Percentiles rank a stretch among this genome's conserved stretches.
phyloP scores from a whole-genome alignment of 2,329 filamentous ascomycete species.

The Botryotinia calthae region DNA sequence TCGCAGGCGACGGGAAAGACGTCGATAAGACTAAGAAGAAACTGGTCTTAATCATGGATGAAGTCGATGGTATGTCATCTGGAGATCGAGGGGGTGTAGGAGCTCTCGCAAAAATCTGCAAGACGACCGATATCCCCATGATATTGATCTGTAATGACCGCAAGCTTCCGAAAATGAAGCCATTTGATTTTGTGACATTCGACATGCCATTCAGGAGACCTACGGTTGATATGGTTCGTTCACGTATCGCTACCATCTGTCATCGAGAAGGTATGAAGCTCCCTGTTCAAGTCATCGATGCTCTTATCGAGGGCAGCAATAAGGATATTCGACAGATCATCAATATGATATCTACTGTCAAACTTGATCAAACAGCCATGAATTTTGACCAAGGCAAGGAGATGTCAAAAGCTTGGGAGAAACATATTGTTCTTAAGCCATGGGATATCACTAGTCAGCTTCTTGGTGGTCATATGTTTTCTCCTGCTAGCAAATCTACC shows the following conservation, averaged over 20 bases:
- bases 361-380: slow-evolving; percentile 78
- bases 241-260: slow-evolving; percentile 91
- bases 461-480: slow-evolving; percentile 82
- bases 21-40: slow-evolving; percentile 85
- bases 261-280: slow-evolving; percentile 88
- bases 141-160: slow-evolving; percentile 98
- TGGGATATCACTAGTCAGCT: slow-evolving; percentile 98
- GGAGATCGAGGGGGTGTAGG: slow-evolving; percentile 95
- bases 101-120: slow-evolving; percentile 89
- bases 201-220: slow-evolving; percentile 87
- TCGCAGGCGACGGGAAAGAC: slow-evolving; percentile 77
- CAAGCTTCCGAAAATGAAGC: slow-evolving; percentile 93
- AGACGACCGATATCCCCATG: slow-evolving; percentile 89
- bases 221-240: slow-evolving; percentile 85
- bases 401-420: slow-evolving; percentile 98
- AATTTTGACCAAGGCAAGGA: slow-evolving; percentile 82
- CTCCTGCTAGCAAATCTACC: slow-evolving; percentile 76
- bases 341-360: slow-evolving; percentile 96
- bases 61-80: slow-evolving; percentile 98
- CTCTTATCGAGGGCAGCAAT: slow-evolving; percentile 90
- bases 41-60: slow-evolving; percentile 95
- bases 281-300: slow-evolving; percentile 78
- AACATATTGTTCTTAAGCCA: slow-evolving; percentile 92
- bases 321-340: slow-evolving; percentile 97
- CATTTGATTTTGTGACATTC: slow-evolving; percentile 82